Base-by-base conservation (phyloP, 2,329 filamentous ascomycete species). In the Fusarium albidum region DNA sequence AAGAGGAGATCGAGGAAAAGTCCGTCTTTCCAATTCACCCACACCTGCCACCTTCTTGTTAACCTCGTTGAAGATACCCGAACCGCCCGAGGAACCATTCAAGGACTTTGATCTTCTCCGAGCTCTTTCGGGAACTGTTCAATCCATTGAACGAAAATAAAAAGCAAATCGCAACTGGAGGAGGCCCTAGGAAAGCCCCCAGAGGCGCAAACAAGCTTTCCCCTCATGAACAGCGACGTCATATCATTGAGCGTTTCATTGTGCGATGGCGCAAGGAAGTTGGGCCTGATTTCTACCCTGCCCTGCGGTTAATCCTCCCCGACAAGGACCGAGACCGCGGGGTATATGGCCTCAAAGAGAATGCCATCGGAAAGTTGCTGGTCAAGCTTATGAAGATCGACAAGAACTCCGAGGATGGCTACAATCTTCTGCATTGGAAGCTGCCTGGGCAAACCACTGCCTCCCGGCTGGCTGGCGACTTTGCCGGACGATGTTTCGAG, bases 341-440 rank as follows among this genome's bases (percentile, higher is more conserved):
- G 14, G 92, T 96, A 79, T 99, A 98, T 68, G 92, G 94, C 1
- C 79, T 99, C 33, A 98, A 98, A 70, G 95, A 99, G 77, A 93
- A 89, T 70, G 85, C 88, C 6, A 92, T 99, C 54, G 94, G 89
- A 9, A 96, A 92, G 69, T 77, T 98, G 15, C 79, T 98, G n/a
- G 90, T 97, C 52, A 94, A 92, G 69, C 82, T 96, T 32, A 89
- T 96, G 80, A 94, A 93, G 69, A 96, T 99, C 66, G 89, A 93
- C 76, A 91, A 89, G 66, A 88, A 93, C 65, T 96, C 92, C 0
- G 91, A 96, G 59, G 94, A 98, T 76, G 94, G 88, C 0, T 88
- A 89, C 68, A 92, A 85, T 59, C 79, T 99, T 18, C 73, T 96
- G 48, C 91, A 96, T 60, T 99, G 95, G 95, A 98, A 96, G 73